Evolutionary conservation across 805 yeast genomes (phyloP), one percentile per base, ranked within the genome.

Genomic region (Lipomyces sp.): DNA sequence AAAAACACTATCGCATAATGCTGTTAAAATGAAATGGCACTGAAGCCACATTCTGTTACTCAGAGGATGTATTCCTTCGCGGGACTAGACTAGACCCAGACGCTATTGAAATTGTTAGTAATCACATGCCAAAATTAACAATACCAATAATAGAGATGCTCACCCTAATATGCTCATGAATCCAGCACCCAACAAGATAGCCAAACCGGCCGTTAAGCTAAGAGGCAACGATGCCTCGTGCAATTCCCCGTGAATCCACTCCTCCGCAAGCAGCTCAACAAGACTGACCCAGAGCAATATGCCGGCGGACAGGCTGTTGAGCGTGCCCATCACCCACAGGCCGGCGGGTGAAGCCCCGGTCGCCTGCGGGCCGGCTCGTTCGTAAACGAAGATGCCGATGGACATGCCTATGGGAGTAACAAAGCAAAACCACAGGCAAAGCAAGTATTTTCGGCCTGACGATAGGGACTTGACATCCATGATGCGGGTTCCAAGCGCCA

Each of bases 231-330:
- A 69, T n/a, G 69, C 65, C n/a, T 85, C 83, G 61, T 80, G 80
- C 65, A 84, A 81, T 59, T 79, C 83, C 47, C 74, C 78, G 18
- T 83, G 74, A 64, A 74, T 64, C 61, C 83, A 81, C 59, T 86
- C 95, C 60, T 81, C 83, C 2, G 91, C 93, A 82, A 86, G 77
- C 50, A 86, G 70, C 65, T 86, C 95, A 11, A 86, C 86, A 39
- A 85, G 65, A 49, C 90, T 87, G 22, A 89, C 83, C 68, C 86
- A 86, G 26, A 86, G 70, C 60, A 86, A 71, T 49, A 86, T 82
- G 42, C 95, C 95, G 0, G 91, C 76, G 26, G 91, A 83, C 41
- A 86, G 73, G 1, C 91, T 73, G 63, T 86, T 93, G 59, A 84
- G 81, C 2, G 78, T 74, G 42, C 95, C 95, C 49, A 80, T 83